phyloP scores from a whole-genome alignment of 352 stramenopile genomes.

The Globisporangium polare region DNA sequence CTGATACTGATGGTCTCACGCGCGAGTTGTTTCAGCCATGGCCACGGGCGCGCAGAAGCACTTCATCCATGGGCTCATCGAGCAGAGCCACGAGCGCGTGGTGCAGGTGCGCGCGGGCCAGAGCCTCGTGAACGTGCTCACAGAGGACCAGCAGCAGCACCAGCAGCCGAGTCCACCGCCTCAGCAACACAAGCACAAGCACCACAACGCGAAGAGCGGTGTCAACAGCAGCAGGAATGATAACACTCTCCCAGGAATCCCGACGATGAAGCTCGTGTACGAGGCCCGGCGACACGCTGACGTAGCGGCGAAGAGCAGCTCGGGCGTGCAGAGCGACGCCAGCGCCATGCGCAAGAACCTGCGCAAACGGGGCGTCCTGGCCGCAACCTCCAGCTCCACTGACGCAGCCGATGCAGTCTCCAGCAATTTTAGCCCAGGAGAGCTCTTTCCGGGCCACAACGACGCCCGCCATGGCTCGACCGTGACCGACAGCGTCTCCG shows the following conservation, averaged over 20 bases:
- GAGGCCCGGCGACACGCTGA: neutral
- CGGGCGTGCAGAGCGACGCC: conserved; percentile 2
- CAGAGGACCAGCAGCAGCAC: conserved; percentile 8
- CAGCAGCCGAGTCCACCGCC: neutral
- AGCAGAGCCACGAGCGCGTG: conserved; percentile 53
- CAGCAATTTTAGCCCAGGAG: neutral
- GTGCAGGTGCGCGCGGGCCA: conserved; percentile 50
- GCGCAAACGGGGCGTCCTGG: conserved; percentile 21
- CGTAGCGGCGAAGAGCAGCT: neutral
- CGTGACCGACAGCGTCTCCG: conserved; percentile 5
- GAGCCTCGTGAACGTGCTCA: conserved; percentile 36
- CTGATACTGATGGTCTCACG: neutral
- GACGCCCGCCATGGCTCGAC: neutral
- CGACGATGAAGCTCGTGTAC: conserved; percentile 18
- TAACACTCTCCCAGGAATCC: neutral
- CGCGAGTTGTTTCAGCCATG: neutral
- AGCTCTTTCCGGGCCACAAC: neutral
- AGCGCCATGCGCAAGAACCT: conserved; percentile 14
- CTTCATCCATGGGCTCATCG: conserved; percentile 55
- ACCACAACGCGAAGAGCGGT: neutral
- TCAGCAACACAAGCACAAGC: neutral
- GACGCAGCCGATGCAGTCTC: neutral
- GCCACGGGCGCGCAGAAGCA: conserved; percentile 27
- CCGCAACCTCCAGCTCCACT: neutral
- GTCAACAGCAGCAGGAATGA: neutral